Base-by-base conservation (phyloP, 352 stramenopile species). In the Phytophthora vignae region DNA sequence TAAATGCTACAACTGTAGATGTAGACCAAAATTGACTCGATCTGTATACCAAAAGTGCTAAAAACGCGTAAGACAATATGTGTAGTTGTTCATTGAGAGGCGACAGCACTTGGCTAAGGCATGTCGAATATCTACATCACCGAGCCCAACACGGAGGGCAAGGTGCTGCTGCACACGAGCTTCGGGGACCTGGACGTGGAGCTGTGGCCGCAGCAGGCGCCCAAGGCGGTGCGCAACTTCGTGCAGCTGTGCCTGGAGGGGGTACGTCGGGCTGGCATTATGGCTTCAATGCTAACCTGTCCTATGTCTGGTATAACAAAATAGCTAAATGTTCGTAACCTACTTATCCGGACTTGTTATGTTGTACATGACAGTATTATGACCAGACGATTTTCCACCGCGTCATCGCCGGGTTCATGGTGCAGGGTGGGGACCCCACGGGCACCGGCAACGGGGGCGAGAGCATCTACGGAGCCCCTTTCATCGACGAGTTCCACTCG, bases 51-150 rank as follows among this genome's bases (percentile, higher is more conserved):
- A 31, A 31, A 40, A 40, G 12, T 14, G 2, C 33, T 40, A 40
- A 40, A 40, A 40, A 40, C 33, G 33, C 9, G 10, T 14, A 15
- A 14, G 2, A 25, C 22, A 25, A 25, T 25, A 25, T 2, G 2
- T 25, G 2, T n/a, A n/a, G n/a, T n/a, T n/a, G n/a, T 25, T 25
- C 33, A 14, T 4, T 17, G 44, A 31, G 27, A 31, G 25, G 25
- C 25, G 25, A 29, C 2, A 29, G 25, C 25, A 29, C 25, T 29
- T 29, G 27, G 27, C 27, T 5, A 7, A 17, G 44, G 2, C 67
- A 99, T 99, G 97, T 98, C 93, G 36, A 97, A 96, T 75, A 97
- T 99, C 46, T 99, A 99, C 80, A 94, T 98, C 55, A 98, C 95
- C 2, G 97, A 99, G 87, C 98, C 97, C 21, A 82, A 90, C 50